Base-by-base conservation (phyloP, 805 yeast genomes). In the Pichia gijzeniarum region DNA sequence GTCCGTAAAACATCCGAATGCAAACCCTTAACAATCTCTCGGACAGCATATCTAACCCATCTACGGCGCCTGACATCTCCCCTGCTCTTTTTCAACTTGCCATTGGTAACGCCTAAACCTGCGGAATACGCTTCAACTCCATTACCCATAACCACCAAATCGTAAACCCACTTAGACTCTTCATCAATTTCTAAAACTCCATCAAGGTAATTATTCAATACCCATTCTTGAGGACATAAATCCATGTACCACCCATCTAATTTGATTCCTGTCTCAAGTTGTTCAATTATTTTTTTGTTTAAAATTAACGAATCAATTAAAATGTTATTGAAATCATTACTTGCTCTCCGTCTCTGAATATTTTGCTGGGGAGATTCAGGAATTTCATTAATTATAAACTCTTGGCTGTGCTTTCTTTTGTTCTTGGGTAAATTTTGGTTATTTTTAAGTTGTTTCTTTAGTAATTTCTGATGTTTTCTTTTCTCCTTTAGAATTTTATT, bases 111-210 rank as follows among this genome's bases (percentile, higher is more conserved):
- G 17, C 44, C 54, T 22, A 57, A 46, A n/a, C 56, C 62, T 20
- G 52, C 47, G 27, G 56, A 63, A 30, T 49, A 57, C 34, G 52
- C 59, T 21, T 42, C 33, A n/a, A 44, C 21, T 8, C 46, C 45
- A 16, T 50, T 52, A 18, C 49, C 53, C 47, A 47, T 50, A 17
- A 48, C 43, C 8, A 60, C 59, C 33, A 62, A 58, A 60, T 87
- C 95, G 60, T 87, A 87, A 17, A 85, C 91, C 95, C 95, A 87
- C 61, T 87, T 87, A 35, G 83, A 85, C 45, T 80, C 89, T 25
- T 75, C 68, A 63, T 87, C 95, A 18, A 85, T 69, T 18, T 69
- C 71, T 14, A 82, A 78, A 38, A 77, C 62, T 46, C 76, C 82
- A 25, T 55, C 48, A 13, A 82, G 63, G 41, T 74, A 65, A 43